phyloP scores from a whole-genome alignment of 208 protist species.

The Crithidia fasciculata region DNA sequence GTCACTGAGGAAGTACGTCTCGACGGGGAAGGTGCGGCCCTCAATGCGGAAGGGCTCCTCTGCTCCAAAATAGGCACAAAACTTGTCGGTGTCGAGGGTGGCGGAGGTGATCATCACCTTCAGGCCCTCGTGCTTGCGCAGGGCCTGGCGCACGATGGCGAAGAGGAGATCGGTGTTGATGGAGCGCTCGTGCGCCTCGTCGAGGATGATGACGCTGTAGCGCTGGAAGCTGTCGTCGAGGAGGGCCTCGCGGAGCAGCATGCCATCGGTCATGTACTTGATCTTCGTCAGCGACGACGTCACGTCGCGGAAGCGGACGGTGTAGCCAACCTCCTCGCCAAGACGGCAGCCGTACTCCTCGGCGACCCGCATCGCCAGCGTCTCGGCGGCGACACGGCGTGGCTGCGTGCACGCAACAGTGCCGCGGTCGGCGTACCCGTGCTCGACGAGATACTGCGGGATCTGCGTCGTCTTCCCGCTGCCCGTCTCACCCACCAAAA shows the following conservation, averaged over 20 bases:
- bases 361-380: constrained; percentile 98
- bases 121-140: constrained; percentile 89
- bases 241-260: constrained; percentile 98
- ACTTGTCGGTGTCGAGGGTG: constrained; percentile 98
- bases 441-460: constrained; percentile 94
- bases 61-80: constrained; percentile 97
- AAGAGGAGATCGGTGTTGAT: constrained; percentile 99
- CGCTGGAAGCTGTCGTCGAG: constrained; percentile 93
- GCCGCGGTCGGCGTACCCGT: constrained; percentile 76
- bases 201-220: constrained; percentile 99
- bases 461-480: constrained; percentile 98
- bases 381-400: constrained; percentile 98
- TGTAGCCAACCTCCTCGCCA: constrained; percentile 99
- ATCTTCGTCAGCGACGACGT: constrained; percentile 96
- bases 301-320: constrained; percentile 98
- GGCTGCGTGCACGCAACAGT: constrained; percentile 97
- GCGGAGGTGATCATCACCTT: constrained; percentile 99
- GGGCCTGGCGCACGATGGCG: constrained; percentile 96
- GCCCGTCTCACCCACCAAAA: constrained; percentile 96
- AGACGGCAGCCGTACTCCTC: constrained; percentile 98
- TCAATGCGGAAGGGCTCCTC: constrained; percentile 97
- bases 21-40: constrained; percentile 97
- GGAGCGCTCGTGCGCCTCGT: constrained; percentile 99
- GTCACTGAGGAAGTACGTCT: constrained; percentile 95
- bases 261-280: constrained; percentile 99